phyloP scores from a whole-genome alignment of 2,329 filamentous ascomycete genomes.

The Ramularia endophylla region DNA sequence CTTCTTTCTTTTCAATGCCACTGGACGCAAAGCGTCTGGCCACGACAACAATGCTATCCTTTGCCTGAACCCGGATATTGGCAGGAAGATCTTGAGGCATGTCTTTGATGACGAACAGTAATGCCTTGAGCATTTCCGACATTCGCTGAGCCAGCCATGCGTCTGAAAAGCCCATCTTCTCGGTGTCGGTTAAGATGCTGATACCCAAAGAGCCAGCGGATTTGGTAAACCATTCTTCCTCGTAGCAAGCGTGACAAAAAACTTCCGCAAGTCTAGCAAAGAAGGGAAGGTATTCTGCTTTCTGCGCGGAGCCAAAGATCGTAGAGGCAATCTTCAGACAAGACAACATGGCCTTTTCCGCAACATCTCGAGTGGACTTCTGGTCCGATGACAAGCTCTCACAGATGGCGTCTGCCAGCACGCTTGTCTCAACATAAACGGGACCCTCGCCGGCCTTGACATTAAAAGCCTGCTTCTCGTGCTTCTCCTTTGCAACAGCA shows the following conservation, averaged over 20 bases:
- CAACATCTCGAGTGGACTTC: constrained; percentile 71
- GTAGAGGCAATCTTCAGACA: constrained; percentile 69
- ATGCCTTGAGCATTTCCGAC: constrained; percentile 79
- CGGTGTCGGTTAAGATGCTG: constrained; percentile 76
- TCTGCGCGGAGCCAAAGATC: constrained; percentile 66
- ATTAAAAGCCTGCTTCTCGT: constrained; percentile 71
- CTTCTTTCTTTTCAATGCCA: constrained; percentile 66
- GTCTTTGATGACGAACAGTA: constrained; percentile 97
- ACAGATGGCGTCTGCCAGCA: constrained; percentile 82
- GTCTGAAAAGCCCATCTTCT: constrained; percentile 76
- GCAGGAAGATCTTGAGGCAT: constrained; percentile 93
- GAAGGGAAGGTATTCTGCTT: constrained; percentile 72
- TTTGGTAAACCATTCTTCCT: constrained; percentile 99
- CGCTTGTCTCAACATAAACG: constrained; percentile 76
- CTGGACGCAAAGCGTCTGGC: constrained; percentile 75
- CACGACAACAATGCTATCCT: constrained; percentile 68
- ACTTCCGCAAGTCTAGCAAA: constrained; percentile 76
- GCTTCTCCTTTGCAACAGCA: constrained; percentile 74
- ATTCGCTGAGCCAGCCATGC: constrained; percentile 77
- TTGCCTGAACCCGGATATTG: constrained; percentile 75
- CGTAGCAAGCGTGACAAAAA: constrained; percentile 92
- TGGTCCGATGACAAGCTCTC: constrained; percentile 87
- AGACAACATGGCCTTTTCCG: constrained; percentile 69
- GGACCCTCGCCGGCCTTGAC: constrained; percentile 81
- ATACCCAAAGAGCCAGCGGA: constrained; percentile 89